A percentile compares a stretch with the other conserved stretches of the same genome.
Evolutionary conservation across 768 basidiomycete genomes (phyloP).

Genomic region (Tylopilus vinaceipallidus): DNA sequence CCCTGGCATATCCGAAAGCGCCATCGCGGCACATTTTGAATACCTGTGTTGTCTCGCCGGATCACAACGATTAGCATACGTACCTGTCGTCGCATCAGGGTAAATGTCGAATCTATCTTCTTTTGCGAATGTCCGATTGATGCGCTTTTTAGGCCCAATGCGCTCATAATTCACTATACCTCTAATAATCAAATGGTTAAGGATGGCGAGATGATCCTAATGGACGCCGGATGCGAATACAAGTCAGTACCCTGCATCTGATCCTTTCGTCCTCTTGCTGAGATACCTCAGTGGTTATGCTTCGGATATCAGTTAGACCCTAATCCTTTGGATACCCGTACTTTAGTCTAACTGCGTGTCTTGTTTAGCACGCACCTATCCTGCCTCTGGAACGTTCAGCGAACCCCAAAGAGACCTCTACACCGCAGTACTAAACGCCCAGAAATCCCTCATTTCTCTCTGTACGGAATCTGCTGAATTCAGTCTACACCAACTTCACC

Average conservation of each 20-base stretch:
- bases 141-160: slow-evolving; percentile 60
- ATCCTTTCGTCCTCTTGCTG: slow-evolving; percentile 1
- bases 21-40: slow-evolving; percentile 82
- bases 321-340: not conserved
- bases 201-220: slow-evolving; percentile 72
- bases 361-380: slow-evolving; percentile 77
- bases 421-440: slow-evolving; percentile 66
- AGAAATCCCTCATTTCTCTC: slow-evolving; percentile 61
- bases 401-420: slow-evolving; percentile 84
- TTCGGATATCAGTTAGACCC: slow-evolving; percentile 80
- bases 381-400: slow-evolving; percentile 79
- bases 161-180: slow-evolving; percentile 92
- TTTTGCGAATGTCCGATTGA: not conserved
- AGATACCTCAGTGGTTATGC: slow-evolving; percentile 70
- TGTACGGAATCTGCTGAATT: slow-evolving; percentile 58
- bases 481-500: slow-evolving; percentile 76
- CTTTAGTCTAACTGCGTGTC: slow-evolving; percentile 2
- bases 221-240: slow-evolving; percentile 93
- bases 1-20: slow-evolving; percentile 55
- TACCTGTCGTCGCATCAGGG: slow-evolving; percentile 97
- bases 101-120: slow-evolving; percentile 27
- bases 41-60: slow-evolving; percentile 80
- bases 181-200: slow-evolving; percentile 79
- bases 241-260: slow-evolving; percentile 48
- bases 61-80: slow-evolving; percentile 88